Conservation (phyloP, 192 early-diverging fungal genomes). For the Podila horticola region DNA sequence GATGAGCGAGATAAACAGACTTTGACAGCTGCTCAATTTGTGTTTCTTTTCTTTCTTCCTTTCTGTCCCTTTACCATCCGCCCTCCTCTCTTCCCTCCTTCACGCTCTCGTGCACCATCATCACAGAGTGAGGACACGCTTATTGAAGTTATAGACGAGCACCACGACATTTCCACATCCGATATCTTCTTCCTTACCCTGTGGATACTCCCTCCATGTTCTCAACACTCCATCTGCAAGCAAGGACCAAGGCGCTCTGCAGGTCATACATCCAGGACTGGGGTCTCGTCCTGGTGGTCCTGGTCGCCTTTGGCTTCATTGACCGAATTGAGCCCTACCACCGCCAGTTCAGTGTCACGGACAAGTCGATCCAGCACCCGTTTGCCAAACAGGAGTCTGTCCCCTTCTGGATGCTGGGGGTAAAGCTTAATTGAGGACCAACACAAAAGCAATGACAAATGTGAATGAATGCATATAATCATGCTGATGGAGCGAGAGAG, state of each 20-base stretch:
- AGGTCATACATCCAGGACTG: slow-evolving; percentile 52
- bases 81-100: background rate
- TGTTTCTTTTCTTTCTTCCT: background rate
- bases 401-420: slow-evolving; percentile 52
- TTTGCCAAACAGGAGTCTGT: slow-evolving; percentile 61
- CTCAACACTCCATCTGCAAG: slow-evolving; percentile 6
- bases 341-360: slow-evolving; percentile 77
- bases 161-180: background rate
- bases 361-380: slow-evolving; percentile 78
- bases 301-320: slow-evolving; percentile 64
- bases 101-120: background rate
- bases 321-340: slow-evolving; percentile 76
- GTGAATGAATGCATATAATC: background rate
- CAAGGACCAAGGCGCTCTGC: slow-evolving; percentile 33
- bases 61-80: background rate
- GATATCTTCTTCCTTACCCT: background rate
- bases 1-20: no score
- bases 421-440: slow-evolving; percentile 4
- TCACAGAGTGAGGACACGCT: no score
- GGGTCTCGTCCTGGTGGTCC: slow-evolving; percentile 66
- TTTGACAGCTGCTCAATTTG: no score
- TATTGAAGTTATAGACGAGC: background rate
- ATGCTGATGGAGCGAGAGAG: background rate
- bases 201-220: slow-evolving; percentile 4
- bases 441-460: background rate